Evolutionary conservation across 2,329 filamentous ascomycete genomes (phyloP).

Genomic region (Proliferodiscus dingleyae): DNA sequence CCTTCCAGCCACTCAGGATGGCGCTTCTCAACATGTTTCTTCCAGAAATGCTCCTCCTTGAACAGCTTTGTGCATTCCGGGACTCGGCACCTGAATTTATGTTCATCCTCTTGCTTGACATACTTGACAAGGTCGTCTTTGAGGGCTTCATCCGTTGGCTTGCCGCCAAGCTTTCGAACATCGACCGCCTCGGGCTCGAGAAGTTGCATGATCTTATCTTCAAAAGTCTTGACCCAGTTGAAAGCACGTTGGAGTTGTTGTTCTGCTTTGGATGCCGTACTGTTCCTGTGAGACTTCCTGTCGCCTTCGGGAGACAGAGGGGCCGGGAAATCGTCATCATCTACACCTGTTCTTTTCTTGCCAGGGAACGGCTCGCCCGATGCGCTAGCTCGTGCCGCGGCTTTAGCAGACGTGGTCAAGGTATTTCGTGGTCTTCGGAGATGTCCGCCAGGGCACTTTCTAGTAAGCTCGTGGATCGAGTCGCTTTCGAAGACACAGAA

Average conservation of each 20-base stretch:
- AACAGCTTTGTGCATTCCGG: slow-evolving; percentile 95
- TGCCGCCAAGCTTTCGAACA: slow-evolving; percentile 85
- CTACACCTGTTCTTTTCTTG: slow-evolving; percentile 65
- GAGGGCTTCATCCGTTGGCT: slow-evolving; percentile 76
- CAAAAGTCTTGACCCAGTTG: slow-evolving; percentile 98
- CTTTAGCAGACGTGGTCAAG: slow-evolving; percentile 75
- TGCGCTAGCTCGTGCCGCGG: slow-evolving; percentile 80
- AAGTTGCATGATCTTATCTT: slow-evolving; percentile 91
- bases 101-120: slow-evolving; percentile 95
- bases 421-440: slow-evolving; percentile 85
- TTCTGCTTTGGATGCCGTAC: slow-evolving; percentile 69
- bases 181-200: slow-evolving; percentile 86
- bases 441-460: slow-evolving; percentile 97
- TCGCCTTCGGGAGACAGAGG: slow-evolving; percentile 63
- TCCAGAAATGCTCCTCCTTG: slow-evolving; percentile 96
- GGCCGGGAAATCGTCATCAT: slow-evolving; percentile 48
- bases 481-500: slow-evolving; percentile 99
- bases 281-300: slow-evolving; percentile 59
- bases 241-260: slow-evolving; percentile 91
- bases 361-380: slow-evolving; percentile 77
- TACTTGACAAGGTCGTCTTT: slow-evolving; percentile 81
- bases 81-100: slow-evolving; percentile 94
- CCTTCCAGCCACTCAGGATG: slow-evolving; percentile 82
- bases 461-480: slow-evolving; percentile 89
- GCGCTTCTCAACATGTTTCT: slow-evolving; percentile 95